Conservation (phyloP, 306 rosid species). For the Oxytropis ochrocephala region DNA sequence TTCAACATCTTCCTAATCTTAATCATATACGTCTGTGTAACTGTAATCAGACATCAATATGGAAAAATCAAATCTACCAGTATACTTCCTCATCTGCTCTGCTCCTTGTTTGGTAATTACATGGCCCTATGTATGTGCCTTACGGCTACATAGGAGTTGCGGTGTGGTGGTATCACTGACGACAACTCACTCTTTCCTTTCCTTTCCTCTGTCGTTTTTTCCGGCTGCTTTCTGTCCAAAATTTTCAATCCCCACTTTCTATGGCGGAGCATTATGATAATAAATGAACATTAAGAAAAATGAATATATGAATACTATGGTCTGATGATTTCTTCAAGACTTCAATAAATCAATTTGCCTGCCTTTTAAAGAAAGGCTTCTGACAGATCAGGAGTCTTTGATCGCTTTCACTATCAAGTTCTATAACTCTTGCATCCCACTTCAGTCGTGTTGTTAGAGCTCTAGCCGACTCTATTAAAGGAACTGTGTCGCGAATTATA, state of each 20-base stretch:
- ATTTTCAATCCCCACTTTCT: constrained; percentile 39
- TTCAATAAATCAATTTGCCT: constrained; percentile 45
- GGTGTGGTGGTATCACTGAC: constrained; percentile 35
- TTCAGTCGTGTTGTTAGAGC: constrained; percentile 57
- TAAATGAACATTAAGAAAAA: constrained; percentile 54
- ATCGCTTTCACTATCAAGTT: constrained; percentile 73
- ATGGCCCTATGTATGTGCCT: constrained; percentile 62
- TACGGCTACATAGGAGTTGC: constrained; percentile 67
- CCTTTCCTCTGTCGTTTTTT: constrained; percentile 29
- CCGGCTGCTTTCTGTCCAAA: constrained; percentile 38
- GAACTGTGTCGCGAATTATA: constrained; percentile 66
- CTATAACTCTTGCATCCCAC: constrained; percentile 91
- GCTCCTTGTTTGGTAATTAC: constrained; percentile 70
- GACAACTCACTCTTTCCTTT: constrained; percentile 25
- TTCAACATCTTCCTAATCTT: constrained; percentile 59
- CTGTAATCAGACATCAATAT: constrained; percentile 45
- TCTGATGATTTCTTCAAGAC: constrained; percentile 36
- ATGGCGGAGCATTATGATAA: constrained; percentile 54
- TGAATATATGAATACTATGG: constrained; percentile 67
- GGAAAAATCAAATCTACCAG: constrained; percentile 52
- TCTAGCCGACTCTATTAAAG: constrained; percentile 75
- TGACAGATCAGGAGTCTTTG: constrained; percentile 90
- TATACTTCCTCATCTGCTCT: constrained; percentile 45
- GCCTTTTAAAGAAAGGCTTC: constrained; percentile 86
- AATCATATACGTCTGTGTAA: constrained; percentile 58